Evolutionary conservation across 192 early-diverging fungal genomes (phyloP).

Genomic region (Entomortierella lignicola): DNA sequence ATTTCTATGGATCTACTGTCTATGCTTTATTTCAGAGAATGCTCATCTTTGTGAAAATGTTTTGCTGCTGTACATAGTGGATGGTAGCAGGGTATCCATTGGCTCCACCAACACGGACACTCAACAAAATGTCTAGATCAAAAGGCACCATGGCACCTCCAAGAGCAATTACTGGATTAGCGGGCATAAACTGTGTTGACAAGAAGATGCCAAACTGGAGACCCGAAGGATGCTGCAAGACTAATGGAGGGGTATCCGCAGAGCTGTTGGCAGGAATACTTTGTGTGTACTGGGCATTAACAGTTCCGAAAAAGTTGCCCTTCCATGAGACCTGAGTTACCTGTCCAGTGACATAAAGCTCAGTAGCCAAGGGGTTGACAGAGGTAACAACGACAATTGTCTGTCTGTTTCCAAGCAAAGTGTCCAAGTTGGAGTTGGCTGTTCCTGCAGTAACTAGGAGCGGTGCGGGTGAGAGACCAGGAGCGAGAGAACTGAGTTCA

Average conservation of each 20-base stretch:
- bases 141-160: slow-evolving; percentile 42
- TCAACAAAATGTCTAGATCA: slow-evolving; percentile 39
- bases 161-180: slow-evolving; percentile 40
- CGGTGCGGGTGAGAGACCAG: slow-evolving; percentile 35
- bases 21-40: not conserved
- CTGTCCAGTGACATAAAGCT: slow-evolving; percentile 27
- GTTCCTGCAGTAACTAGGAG: slow-evolving; percentile 28
- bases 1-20: too few relatives aligned
- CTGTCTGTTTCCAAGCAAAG: slow-evolving; percentile 34
- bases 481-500: slow-evolving; percentile 13
- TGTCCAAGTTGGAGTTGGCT: slow-evolving; percentile 25
- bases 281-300: slow-evolving; percentile 31
- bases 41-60: slow-evolving; percentile 45
- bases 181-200: slow-evolving; percentile 28
- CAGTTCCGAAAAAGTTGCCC: slow-evolving; percentile 40
- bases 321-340: slow-evolving; percentile 37
- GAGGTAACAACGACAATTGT: slow-evolving; percentile 22
- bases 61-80: slow-evolving; percentile 38
- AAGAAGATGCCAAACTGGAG: slow-evolving; percentile 39
- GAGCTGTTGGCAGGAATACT: slow-evolving; percentile 19
- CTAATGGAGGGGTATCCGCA: slow-evolving; percentile 20
- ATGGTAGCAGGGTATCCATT: slow-evolving; percentile 45
- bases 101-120: slow-evolving; percentile 36
- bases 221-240: slow-evolving; percentile 39
- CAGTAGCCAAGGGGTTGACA: slow-evolving; percentile 47